These are phyloP conservation scores for Vitis amurensis DNA, from an alignment of 164 flowering plant species.

Conservation along the genomic window DNA sequence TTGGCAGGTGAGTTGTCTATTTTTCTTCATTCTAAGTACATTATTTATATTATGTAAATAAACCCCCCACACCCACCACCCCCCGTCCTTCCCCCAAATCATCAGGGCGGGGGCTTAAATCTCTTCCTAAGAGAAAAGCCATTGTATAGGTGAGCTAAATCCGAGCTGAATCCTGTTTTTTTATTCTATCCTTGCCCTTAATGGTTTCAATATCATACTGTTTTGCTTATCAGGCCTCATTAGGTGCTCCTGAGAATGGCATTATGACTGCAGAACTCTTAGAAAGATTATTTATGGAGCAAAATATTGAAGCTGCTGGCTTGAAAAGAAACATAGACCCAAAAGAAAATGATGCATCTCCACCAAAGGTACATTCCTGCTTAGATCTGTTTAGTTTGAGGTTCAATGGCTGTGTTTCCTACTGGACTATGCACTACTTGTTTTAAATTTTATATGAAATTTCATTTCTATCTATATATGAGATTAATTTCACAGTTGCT, in stretches of 20 bases:
- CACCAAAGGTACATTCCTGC: slow-evolving; percentile 18
- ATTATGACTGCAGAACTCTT: slow-evolving; percentile 80
- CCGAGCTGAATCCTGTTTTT: neutral
- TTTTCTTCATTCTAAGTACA: neutral
- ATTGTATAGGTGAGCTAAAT: too few species aligned
- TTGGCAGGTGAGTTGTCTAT: slow-evolving; percentile 73
- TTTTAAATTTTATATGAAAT: too few species aligned
- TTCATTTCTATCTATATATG: too few species aligned
- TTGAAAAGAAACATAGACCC: slow-evolving; percentile 7
- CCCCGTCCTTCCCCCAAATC: too few species aligned
- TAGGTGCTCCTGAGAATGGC: slow-evolving; percentile 73
- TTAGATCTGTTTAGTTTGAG: too few species aligned
- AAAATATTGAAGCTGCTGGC: slow-evolving; percentile 14
- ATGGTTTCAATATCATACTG: neutral
- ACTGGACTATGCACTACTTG: neutral
- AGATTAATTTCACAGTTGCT: too few species aligned
- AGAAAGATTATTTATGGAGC: slow-evolving; percentile 43
- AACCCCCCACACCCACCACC: too few species aligned
- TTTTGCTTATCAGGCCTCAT: slow-evolving; percentile 48
- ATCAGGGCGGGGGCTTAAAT: too few species aligned
- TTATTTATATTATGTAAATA: too few species aligned
- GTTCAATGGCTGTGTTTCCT: neutral
- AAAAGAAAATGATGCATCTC: neutral
- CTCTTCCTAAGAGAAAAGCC: too few species aligned
- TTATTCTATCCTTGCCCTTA: neutral